Evolutionary conservation across 2,329 filamentous ascomycete species (phyloP).

Genomic region (Calycina herbarum): DNA sequence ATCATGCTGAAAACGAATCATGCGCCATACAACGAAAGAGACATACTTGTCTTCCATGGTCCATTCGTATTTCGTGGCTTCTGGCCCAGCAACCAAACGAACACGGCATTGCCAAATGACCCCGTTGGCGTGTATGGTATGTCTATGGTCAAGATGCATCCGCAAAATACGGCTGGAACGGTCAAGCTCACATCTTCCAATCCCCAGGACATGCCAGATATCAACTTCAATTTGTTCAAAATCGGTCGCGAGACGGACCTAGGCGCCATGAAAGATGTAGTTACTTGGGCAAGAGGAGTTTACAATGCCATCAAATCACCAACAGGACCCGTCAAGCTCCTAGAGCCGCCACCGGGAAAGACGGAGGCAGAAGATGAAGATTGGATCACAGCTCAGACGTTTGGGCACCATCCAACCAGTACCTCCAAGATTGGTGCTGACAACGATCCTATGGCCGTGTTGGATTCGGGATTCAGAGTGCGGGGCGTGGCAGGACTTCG

Average conservation of each 20-base stretch:
- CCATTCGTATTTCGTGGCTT: constrained; percentile 32
- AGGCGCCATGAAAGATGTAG: constrained; percentile 43
- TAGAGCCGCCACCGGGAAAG: constrained; percentile 7
- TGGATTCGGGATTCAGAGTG: constrained; percentile 13
- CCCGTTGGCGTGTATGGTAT: constrained; percentile 7
- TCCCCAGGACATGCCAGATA: constrained; percentile 62
- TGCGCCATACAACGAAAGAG: constrained; percentile 39
- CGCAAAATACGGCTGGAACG: constrained; percentile 52
- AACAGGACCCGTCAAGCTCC: neutral
- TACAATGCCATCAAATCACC: constrained; percentile 7
- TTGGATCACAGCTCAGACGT: constrained; percentile 11
- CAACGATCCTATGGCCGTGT: constrained; percentile 12
- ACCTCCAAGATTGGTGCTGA: constrained; percentile 10
- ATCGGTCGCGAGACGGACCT: constrained; percentile 30
- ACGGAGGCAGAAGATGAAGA: constrained; percentile 13
- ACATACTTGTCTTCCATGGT: constrained; percentile 37
- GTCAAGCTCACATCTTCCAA: constrained; percentile 61
- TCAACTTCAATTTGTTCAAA: constrained; percentile 61
- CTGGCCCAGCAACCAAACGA: constrained; percentile 45
- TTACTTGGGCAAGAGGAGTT: constrained; percentile 27
- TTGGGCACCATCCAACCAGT: constrained; percentile 12
- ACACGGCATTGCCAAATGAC: constrained; percentile 33
- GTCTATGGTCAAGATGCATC: constrained; percentile 40
- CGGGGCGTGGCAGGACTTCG: constrained; percentile 8
- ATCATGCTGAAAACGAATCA: constrained; percentile 12